phyloP scores from a whole-genome alignment of 1,284 basidiomycete genomes.

The Ceratobasidium sp. region DNA sequence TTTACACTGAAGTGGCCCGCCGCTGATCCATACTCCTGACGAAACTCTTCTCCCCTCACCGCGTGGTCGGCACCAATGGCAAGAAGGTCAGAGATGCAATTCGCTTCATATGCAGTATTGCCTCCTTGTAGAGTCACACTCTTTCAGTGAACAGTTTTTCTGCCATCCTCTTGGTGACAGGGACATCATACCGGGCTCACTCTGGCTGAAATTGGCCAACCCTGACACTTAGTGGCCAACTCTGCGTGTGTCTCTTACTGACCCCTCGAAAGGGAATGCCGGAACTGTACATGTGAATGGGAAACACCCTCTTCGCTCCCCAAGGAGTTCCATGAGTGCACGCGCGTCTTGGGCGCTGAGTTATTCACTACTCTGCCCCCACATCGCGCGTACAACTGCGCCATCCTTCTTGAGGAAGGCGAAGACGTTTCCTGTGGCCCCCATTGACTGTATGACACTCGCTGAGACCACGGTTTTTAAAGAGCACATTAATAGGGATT shows the following conservation, averaged over 20 bases:
- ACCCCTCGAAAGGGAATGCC: neutral
- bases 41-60: neutral
- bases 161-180: neutral
- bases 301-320: neutral
- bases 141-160: neutral
- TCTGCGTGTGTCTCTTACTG: neutral
- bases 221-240: neutral
- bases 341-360: neutral
- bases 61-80: neutral
- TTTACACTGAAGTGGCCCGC: neutral
- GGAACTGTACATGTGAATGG: neutral
- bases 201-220: slow-evolving; percentile 1
- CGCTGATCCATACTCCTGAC: neutral
- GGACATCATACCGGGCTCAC: neutral
- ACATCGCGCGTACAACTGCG: neutral
- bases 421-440: neutral
- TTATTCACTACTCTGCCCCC: neutral
- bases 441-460: neutral
- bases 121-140: neutral
- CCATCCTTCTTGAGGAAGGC: neutral
- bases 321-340: neutral
- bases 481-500: neutral
- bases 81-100: neutral
- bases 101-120: neutral
- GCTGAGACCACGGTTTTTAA: neutral